A percentile compares a stretch with the other conserved stretches of the same genome.
Evolutionary conservation across 192 early-diverging fungal species (phyloP).

Genomic region (Backusella tuberculispora): DNA sequence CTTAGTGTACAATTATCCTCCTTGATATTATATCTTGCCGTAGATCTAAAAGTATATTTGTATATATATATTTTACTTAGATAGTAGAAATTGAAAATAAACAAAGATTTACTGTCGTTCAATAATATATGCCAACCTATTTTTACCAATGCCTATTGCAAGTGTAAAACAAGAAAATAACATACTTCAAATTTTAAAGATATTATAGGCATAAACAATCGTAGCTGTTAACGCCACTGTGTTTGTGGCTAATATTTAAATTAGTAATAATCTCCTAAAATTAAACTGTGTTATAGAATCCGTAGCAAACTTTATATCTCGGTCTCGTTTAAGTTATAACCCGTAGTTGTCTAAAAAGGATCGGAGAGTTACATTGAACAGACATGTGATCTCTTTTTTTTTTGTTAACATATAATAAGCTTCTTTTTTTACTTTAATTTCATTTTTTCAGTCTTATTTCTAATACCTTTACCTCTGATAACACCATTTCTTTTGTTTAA

Average conservation of each 20-base stretch:
- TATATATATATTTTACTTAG: no score
- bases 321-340: not conserved
- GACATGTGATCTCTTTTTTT: not conserved
- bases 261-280: conserved; percentile 7
- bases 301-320: not conserved
- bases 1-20: no score
- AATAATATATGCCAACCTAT: not conserved
- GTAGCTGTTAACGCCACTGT: not conserved
- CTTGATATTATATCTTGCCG: no score
- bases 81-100: not conserved
- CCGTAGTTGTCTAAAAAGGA: not conserved
- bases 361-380: conserved; percentile 1
- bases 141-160: not conserved
- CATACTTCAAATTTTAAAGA: not conserved
- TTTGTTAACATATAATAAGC: not conserved
- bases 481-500: not conserved
- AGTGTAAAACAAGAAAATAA: not conserved
- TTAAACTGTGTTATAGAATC: not conserved
- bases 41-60: no score
- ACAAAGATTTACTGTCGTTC: not conserved
- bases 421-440: not conserved
- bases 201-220: not conserved
- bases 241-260: not conserved
- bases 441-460: not conserved
- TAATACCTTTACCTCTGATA: not conserved